Percentiles rank a stretch among this genome's conserved stretches.
Evolutionary conservation across 176 grass and related monocot genomes (phyloP).

Genomic region (Carex parvula): DNA sequence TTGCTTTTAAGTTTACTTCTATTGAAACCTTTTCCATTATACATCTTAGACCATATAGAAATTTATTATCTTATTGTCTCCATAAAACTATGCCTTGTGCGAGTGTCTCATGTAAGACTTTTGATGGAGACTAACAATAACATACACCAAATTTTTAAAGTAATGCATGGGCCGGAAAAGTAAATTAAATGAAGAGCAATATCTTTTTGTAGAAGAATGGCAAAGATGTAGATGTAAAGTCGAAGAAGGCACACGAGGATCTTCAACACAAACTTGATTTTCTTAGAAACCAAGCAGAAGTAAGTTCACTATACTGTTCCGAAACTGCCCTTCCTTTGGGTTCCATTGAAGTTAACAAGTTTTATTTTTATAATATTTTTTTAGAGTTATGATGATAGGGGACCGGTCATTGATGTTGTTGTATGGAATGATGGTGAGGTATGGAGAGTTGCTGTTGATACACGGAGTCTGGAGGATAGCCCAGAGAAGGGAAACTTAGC

Average conservation of each 20-base stretch:
- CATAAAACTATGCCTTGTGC: not conserved
- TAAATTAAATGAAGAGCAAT: not conserved
- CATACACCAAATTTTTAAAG: not conserved
- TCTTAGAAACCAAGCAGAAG: slow-evolving; percentile 84
- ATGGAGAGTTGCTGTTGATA: slow-evolving; percentile 97
- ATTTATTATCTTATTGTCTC: slow-evolving; percentile 2
- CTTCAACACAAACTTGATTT: slow-evolving; percentile 83
- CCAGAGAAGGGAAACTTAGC: slow-evolving; percentile 64
- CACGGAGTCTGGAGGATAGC: slow-evolving; percentile 63
- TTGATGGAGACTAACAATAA: not conserved
- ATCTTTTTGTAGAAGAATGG: slow-evolving; percentile 54
- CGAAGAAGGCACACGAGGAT: slow-evolving; percentile 73
- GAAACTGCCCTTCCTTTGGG: slow-evolving; percentile 1
- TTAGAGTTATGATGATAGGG: slow-evolving; percentile 86
- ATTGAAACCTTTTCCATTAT: not conserved
- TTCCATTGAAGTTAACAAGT: not conserved
- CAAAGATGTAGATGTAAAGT: slow-evolving; percentile 57
- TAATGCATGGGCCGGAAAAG: not conserved
- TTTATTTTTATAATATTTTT: slow-evolving; percentile 34
- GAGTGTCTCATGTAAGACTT: not conserved
- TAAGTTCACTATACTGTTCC: slow-evolving; percentile 40
- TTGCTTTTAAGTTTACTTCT: not conserved
- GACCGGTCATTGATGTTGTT: slow-evolving; percentile 86
- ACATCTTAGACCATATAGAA: not conserved
- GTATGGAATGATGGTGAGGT: slow-evolving; percentile 92